These are phyloP conservation scores for Kentomonas sorsogonicus DNA, from an alignment of 208 protist genomes.

Conservation along the genomic window DNA sequence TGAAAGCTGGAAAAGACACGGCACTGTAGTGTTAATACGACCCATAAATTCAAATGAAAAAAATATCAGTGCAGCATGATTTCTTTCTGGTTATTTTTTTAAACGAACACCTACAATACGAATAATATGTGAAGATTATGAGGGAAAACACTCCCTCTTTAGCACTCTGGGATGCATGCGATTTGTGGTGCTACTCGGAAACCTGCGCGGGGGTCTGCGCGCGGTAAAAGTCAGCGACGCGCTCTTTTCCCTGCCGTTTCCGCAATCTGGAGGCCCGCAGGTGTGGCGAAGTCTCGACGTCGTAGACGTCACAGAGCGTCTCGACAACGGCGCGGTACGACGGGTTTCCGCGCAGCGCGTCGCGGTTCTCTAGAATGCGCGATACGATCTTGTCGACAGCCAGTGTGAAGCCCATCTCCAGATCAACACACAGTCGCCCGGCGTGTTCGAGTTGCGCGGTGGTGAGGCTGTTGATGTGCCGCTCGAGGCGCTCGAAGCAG, in stretches of 20 bases:
- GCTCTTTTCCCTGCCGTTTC: slow-evolving; percentile 31
- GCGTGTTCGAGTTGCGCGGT: slow-evolving; percentile 48
- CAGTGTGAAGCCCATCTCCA: slow-evolving; percentile 82
- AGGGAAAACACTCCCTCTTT: too few species aligned
- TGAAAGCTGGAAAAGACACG: too few species aligned
- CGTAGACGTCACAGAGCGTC: slow-evolving; percentile 70
- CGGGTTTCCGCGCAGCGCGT: slow-evolving; percentile 34
- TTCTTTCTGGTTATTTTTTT: too few species aligned
- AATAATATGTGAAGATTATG: too few species aligned
- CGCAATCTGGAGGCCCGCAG: slow-evolving; percentile 45
- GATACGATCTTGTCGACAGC: slow-evolving; percentile 53
- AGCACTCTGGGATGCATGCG: too few species aligned
- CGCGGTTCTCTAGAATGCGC: slow-evolving; percentile 67
- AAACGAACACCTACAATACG: too few species aligned
- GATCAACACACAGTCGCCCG: slow-evolving; percentile 42
- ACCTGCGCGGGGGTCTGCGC: slow-evolving; percentile 8
- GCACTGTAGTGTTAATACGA: too few species aligned
- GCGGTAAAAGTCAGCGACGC: slow-evolving; percentile 27
- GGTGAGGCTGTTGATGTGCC: slow-evolving; percentile 34
- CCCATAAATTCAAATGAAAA: too few species aligned
- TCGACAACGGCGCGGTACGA: slow-evolving; percentile 46
- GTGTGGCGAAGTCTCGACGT: slow-evolving; percentile 57
- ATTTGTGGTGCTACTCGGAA: slow-evolving; percentile 3
- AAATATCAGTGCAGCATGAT: too few species aligned
- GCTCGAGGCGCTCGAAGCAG: slow-evolving; percentile 65